Evolutionary conservation across 2,329 filamentous ascomycete species (phyloP).

Genomic region (Cladosporium cucumerinum): DNA sequence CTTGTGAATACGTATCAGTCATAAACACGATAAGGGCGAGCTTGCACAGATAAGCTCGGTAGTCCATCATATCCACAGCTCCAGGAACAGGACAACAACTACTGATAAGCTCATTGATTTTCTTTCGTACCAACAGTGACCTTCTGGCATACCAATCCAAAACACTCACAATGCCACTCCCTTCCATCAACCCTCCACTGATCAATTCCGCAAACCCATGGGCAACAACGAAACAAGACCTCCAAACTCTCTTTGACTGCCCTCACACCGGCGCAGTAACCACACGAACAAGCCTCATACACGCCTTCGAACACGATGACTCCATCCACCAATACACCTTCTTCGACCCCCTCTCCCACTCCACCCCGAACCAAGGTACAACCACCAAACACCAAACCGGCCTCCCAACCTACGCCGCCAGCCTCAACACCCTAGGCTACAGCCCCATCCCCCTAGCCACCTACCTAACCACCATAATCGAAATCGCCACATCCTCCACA

Average conservation of each 20-base stretch:
- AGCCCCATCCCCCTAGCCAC: conserved; percentile 58
- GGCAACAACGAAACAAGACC: conserved; percentile 64
- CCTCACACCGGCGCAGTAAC: conserved; percentile 69
- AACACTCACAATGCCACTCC: conserved; percentile 30
- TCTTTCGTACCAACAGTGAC: background rate
- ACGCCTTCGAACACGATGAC: conserved; percentile 62
- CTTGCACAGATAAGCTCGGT: background rate
- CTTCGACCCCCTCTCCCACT: conserved; percentile 51
- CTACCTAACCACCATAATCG: conserved; percentile 57
- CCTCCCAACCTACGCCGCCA: conserved; percentile 21
- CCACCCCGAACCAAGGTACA: conserved; percentile 2
- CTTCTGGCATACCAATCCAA: background rate
- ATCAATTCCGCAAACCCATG: conserved; percentile 70
- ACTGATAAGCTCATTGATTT: background rate
- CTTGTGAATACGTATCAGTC: background rate
- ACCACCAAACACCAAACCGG: conserved; percentile 4
- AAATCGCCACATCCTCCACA: conserved; percentile 21
- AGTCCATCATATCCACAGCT: background rate
- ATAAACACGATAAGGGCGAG: background rate
- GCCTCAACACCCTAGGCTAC: conserved; percentile 71
- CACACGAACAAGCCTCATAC: conserved; percentile 64
- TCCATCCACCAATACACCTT: conserved; percentile 63
- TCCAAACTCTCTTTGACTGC: conserved; percentile 59
- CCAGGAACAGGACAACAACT: background rate
- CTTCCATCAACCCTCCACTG: conserved; percentile 61